Evolutionary conservation across 2,329 filamentous ascomycete genomes (phyloP).

Genomic region (Penicillium polonicum): DNA sequence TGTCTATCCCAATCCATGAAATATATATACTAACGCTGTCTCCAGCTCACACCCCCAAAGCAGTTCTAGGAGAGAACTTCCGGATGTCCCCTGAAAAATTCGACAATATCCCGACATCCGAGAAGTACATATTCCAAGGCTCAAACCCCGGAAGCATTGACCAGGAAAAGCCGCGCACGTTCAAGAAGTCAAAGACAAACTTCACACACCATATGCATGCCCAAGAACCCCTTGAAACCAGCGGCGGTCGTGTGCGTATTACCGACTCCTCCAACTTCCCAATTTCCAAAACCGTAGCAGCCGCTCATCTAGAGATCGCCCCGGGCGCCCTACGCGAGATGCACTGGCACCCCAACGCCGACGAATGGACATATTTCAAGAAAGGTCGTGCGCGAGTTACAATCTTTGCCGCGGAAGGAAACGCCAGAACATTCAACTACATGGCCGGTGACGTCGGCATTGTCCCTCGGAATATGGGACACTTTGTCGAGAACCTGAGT

Average conservation of each 20-base stretch:
- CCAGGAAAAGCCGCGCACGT: constrained; percentile 60
- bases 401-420: constrained; percentile 70
- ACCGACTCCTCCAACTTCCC: constrained; percentile 72
- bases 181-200: constrained; percentile 67
- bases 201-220: constrained; percentile 70
- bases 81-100: constrained; percentile 67
- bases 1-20: not conserved
- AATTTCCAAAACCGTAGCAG: constrained; percentile 69
- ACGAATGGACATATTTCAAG: constrained; percentile 79
- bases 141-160: constrained; percentile 61
- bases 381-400: constrained; percentile 68
- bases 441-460: constrained; percentile 71
- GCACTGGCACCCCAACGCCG: constrained; percentile 77
- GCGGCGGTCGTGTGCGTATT: constrained; percentile 68
- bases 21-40: not conserved
- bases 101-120: constrained; percentile 58
- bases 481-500: constrained; percentile 73
- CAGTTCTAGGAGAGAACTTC: constrained; percentile 72
- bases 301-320: constrained; percentile 67
- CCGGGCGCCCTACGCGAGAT: constrained; percentile 72
- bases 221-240: constrained; percentile 62
- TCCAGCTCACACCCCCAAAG: constrained; percentile 66
- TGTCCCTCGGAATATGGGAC: constrained; percentile 72
- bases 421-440: constrained; percentile 72
- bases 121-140: constrained; percentile 76